phyloP scores from a whole-genome alignment of 768 basidiomycete genomes.

The Tylopilus subfusipes region DNA sequence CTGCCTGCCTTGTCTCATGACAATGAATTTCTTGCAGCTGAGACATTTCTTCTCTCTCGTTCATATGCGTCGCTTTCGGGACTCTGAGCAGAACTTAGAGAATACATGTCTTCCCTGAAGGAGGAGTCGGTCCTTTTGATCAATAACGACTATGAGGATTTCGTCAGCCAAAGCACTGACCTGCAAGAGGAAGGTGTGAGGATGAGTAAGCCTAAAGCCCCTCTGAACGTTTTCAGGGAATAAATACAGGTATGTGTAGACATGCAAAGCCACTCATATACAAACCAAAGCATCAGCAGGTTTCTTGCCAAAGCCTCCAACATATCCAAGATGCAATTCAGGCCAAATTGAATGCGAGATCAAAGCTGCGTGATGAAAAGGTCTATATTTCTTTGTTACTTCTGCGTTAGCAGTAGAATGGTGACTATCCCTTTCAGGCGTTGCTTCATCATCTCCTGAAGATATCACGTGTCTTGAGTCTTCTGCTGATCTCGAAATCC shows the following conservation, averaged over 20 bases:
- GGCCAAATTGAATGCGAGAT: constrained; percentile 70
- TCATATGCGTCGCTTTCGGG: constrained; percentile 85
- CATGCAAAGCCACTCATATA: background rate
- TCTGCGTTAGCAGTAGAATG: background rate
- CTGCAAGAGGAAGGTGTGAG: constrained; percentile 79
- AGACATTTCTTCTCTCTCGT: constrained; percentile 79
- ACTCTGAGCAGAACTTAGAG: constrained; percentile 82
- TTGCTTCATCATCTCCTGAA: constrained; percentile 84
- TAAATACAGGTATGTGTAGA: constrained; percentile 61
- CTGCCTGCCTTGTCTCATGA: constrained; percentile 69
- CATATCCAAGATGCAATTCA: constrained; percentile 73
- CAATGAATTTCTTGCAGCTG: constrained; percentile 66
- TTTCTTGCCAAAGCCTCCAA: constrained; percentile 60
- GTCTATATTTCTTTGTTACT: constrained; percentile 26
- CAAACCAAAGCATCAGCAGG: constrained; percentile 27
- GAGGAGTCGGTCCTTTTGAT: constrained; percentile 94
- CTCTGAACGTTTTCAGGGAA: constrained; percentile 57
- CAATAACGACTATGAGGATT: constrained; percentile 97
- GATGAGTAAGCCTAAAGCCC: constrained; percentile 62
- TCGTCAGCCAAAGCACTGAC: constrained; percentile 93
- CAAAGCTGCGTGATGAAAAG: constrained; percentile 82
- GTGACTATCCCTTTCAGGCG: constrained; percentile 44
- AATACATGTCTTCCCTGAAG: constrained; percentile 79
- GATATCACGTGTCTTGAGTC: constrained; percentile 76
- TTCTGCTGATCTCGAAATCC: constrained; percentile 66